A percentile compares a stretch with the other conserved stretches of the same genome.
Evolutionary conservation across 2,329 filamentous ascomycete species (phyloP).

Genomic region (Botrytis pseudocinerea): DNA sequence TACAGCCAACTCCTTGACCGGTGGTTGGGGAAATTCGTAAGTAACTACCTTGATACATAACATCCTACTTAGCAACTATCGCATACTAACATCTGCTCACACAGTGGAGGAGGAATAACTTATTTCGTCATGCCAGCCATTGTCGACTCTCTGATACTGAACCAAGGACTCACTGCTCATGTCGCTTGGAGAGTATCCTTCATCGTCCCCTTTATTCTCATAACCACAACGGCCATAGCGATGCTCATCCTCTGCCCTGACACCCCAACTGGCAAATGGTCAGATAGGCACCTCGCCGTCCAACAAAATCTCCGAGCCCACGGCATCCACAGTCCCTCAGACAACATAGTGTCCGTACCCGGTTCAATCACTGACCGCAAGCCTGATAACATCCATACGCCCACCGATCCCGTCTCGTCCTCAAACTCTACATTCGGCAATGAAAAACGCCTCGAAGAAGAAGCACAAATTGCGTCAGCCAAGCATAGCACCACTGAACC

Average conservation of each 20-base stretch:
- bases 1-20: conserved; percentile 81
- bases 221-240: conserved; percentile 63
- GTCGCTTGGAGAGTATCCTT: conserved; percentile 84
- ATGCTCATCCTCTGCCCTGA: conserved; percentile 77
- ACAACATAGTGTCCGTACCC: conserved; percentile 35
- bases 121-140: conserved; percentile 94
- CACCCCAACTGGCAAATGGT: conserved; percentile 81
- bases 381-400: neutral
- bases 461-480: conserved; percentile 49
- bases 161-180: conserved; percentile 60
- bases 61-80: neutral
- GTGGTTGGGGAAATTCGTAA: conserved; percentile 75
- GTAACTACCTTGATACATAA: neutral
- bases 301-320: conserved; percentile 50
- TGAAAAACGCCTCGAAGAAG: conserved; percentile 48
- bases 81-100: neutral
- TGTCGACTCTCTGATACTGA: conserved; percentile 70
- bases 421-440: conserved; percentile 19
- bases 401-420: conserved; percentile 15
- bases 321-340: conserved; percentile 46
- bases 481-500: conserved; percentile 40
- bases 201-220: conserved; percentile 77
- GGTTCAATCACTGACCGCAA: conserved; percentile 36
- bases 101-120: conserved; percentile 75
- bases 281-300: conserved; percentile 55